Conservation (phyloP, 768 basidiomycete genomes). For the Gautieria morchelliformis region DNA sequence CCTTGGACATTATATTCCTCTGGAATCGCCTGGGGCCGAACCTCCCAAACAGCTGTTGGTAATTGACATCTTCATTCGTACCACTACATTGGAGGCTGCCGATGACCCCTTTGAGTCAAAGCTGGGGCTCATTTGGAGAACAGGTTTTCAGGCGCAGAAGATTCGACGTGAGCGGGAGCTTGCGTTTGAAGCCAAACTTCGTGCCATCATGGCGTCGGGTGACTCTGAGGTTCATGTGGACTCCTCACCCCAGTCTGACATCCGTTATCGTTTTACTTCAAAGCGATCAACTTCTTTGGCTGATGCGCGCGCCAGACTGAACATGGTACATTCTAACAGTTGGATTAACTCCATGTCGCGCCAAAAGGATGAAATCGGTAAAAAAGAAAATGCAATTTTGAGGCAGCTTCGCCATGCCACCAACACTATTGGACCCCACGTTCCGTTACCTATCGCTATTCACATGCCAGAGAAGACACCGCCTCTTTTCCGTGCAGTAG, state of each 20-base stretch:
- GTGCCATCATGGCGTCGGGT: conserved; percentile 45
- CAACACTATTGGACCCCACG: conserved; percentile 27
- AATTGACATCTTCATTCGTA: conserved; percentile 47
- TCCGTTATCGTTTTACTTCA: conserved; percentile 54
- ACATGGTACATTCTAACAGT: conserved; percentile 58
- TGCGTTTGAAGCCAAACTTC: conserved; percentile 71
- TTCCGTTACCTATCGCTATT: conserved; percentile 26
- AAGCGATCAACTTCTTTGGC: conserved; percentile 58
- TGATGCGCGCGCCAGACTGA: conserved; percentile 63
- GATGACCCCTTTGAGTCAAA: conserved; percentile 80
- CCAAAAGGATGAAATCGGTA: conserved; percentile 34
- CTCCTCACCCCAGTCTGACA: conserved; percentile 20
- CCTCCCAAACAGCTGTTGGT: conserved; percentile 62
- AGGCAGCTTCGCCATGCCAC: conserved; percentile 34
- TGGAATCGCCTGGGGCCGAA: conserved; percentile 61
- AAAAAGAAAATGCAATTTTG: conserved; percentile 38
- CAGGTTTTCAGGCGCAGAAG: conserved; percentile 62
- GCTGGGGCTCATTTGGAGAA: conserved; percentile 63
- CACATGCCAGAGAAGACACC: conserved; percentile 25
- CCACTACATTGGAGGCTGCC: conserved; percentile 63
- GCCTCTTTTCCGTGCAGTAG: conserved; percentile 61
- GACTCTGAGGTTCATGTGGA: conserved; percentile 13
- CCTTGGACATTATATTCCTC: conserved; percentile 39
- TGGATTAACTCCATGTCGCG: conserved; percentile 57
- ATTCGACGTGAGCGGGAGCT: conserved; percentile 66